Base-by-base conservation (phyloP, 805 yeast species). In the Ogataea glucozyma region DNA sequence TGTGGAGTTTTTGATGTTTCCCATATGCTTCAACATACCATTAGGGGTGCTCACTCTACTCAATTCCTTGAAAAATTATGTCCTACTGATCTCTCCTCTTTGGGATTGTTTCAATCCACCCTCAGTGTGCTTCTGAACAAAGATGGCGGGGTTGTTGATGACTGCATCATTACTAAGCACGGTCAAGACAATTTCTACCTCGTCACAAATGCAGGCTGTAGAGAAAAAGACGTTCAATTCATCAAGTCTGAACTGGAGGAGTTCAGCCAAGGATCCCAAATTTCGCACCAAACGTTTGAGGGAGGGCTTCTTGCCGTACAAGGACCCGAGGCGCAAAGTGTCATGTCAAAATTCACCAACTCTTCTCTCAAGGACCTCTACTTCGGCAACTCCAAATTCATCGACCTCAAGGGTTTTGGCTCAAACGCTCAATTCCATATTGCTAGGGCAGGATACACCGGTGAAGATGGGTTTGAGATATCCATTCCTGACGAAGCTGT, bases 371-470 rank as follows among this genome's bases (percentile, higher is more conserved):
- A 73, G 7, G 68, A 73, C 41, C 68, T 93, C 43, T 78, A 75
- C 48, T 93, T 93, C 62, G 98, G 98, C 40, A 75, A 79, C 55
- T 75, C 84, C 10, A 69, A 67, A 30, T 78, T 71, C 55, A 65
- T 77, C 40, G 65, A 65, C 22, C 60, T 75, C 23, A 60, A 74
- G 16, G 66, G 71, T 2, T 69, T 63, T 56, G 70, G 66, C 41
- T 60, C 63, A 47, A 63, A 68, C 21, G 58, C 49, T 13, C 69
- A 72, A 38, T 72, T 85, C 40, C 95, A 89, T 60, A 75, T 89
- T n/a, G 86, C 96, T 3, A 82, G 99, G 65, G 87, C 95, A 18
- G 99, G 99, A 2, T 93, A 93, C 71, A 93, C 99, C 6, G 99
- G 99, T 14, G 99, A 93, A 67, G 99, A 93, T 63, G 99, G 99